Base-by-base conservation (phyloP, 257 asterid species). In the Primulina eburnea region DNA sequence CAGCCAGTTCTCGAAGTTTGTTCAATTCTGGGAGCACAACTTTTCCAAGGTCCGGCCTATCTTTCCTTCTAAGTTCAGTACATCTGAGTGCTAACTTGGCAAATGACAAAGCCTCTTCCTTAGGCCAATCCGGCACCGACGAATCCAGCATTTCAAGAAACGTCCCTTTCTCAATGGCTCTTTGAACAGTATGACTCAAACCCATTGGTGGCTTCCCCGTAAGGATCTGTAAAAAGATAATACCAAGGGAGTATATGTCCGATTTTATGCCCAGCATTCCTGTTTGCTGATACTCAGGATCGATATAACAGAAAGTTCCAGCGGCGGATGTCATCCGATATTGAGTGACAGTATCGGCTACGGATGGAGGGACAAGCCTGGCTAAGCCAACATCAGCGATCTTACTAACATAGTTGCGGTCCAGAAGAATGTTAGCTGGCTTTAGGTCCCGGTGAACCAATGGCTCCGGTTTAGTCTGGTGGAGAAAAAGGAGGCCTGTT, bases 21-120 rank as follows among this genome's bases (percentile, higher is more conserved):
- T 71, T 38, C 34, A 71, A 12, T 28, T 62, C 58, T 14, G 70
- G 75, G 16, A 71, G 37, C 70, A 71, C 70, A 33, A 17, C 75
- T n/a, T 33, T 62, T 21, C 69, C 75, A 14, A 71, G 64, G 56
- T 71, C 75, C 2, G 75, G 75, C 17, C 75, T 52, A 62, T 71
- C 75, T 55, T 71, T 71, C 5, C 53, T 57, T 35, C 75, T 71
- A 43, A 71, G 26, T 33, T 71, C 70, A 8, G 64, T 32, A 58
- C 75, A 71, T 24, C 37, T 33, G 24, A 71, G 53, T 32, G 75
- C 70, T 1, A 71, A 21, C 17, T 53, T 43, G 12, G 69, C 69
- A 8, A 38, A 40, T 18, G 40, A 34, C 58, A 40, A 38, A 18
- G 69, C 37, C 10, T 65, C 37, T 14, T 65, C 69, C 9, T 38